Evolutionary conservation across 768 basidiomycete genomes (phyloP), one percentile per base, ranked within the genome.

Genomic region (Hypsizygus marmoreus): DNA sequence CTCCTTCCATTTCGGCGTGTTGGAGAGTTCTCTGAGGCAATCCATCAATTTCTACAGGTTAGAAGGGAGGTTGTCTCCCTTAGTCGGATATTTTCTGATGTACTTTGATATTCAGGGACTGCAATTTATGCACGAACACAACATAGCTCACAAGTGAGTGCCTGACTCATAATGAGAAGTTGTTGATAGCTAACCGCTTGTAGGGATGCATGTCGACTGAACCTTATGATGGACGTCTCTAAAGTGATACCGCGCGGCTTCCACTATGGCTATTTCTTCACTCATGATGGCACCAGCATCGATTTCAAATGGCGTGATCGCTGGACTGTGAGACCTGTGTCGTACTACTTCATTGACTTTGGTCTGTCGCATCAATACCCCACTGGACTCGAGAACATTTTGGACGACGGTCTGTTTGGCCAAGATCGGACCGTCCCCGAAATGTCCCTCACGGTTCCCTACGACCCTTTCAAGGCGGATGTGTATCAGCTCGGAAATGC

Each of bases 61-160:
- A n/a, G n/a, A 10, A 14, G 24, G 31, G 5, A 19, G n/a, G n/a
- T 32, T 31, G 9, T 19, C 11, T 23, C 32, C 4, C 13, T n/a
- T n/a, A n/a, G n/a, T n/a, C n/a, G 7, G 0, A n/a, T n/a, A n/a
- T n/a, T n/a, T n/a, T 14, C n/a, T n/a, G 42, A 34, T 10, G 29
- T 4, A 8, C 9, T 10, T 35, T 24, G n/a, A n/a, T 20, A 19
- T 28, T 1, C 22, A 53, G 44, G 51, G 43, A 9, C 42, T 47
- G 13, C 23, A 43, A 22, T 56, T 53, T 29, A 49, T 56, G 51
- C 54, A 50, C 26, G 3, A 40, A 23, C 31, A 49, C 22, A 23
- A 51, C n/a, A 35, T 52, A 9, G 39, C 44, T 0, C 51, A 56
- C 36, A 12, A 43, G 54, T 53, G 33, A 14, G 35, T 9, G 23